Evolutionary conservation across 2,329 filamentous ascomycete species (phyloP), one percentile per base, ranked within the genome.

Genomic region (Lasiodiplodia hormozganensis): DNA sequence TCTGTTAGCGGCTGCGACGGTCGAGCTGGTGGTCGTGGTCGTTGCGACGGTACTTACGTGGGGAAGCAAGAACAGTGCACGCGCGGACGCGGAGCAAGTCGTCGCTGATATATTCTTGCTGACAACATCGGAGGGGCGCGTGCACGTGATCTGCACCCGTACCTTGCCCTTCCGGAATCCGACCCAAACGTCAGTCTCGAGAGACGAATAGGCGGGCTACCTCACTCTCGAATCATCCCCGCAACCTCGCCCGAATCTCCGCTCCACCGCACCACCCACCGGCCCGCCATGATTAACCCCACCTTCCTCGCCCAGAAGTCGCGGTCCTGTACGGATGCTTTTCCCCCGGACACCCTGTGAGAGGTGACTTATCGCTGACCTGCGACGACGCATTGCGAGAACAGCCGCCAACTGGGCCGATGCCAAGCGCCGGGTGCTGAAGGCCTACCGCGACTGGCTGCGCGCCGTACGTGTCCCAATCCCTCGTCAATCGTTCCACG

Each of bases 381-480:
- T 43, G 58, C 58, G 47, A 21, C 57, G 14, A 23, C n/a, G n/a
- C 54, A 47, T 47, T 47, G 43, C 54, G 31, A 57, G 18, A 16
- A 47, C 80, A 97, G 95, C 95, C 80, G 85, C 88, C 84, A 97
- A 91, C 86, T 97, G 92, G 94, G 79, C 83, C 75, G 94, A 98
- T 86, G 95, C 95, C 76, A 93, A 92, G 83, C 86, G 85, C 80
- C 89, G 95, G 86, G 96, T 97, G 72, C 83, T 97, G 75, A 89
- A 89, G 79, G 91, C 92, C 75, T 99, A 99, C 85, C 88, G 96
- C 80, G 91, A 95, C 85, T 99, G 96, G 96, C 88, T 98, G 76
- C 90, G 96, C 86, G 90, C 93, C 82, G 96, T 99, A 91, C 79
- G 94, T 90, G 67, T 66, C 47, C 67, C 36, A 10, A 21, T 16